Percentiles rank a stretch among this genome's conserved stretches.
phyloP scores from a whole-genome alignment of 257 asterid species.

The Petunia axillaris region DNA sequence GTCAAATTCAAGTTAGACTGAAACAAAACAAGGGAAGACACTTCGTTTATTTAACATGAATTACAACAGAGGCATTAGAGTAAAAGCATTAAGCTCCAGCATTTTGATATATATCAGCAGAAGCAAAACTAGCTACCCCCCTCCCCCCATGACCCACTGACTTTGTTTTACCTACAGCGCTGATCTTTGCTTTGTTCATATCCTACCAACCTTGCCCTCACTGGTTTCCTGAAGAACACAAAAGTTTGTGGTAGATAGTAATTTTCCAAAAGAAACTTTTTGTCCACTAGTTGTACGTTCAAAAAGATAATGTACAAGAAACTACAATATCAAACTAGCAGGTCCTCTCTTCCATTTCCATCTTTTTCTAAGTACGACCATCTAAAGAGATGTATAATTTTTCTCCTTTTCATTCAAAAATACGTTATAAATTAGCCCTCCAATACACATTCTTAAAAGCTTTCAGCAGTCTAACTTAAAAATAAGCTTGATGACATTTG shows the following conservation, averaged over 20 bases:
- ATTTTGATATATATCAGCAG: background rate
- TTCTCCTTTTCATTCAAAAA: background rate
- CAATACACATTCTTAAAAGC: background rate
- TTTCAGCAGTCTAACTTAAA: background rate
- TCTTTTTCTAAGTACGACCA: background rate
- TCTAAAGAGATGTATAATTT: background rate
- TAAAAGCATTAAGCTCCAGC: conserved; percentile 1
- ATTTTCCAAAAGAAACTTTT: background rate
- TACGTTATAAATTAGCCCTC: background rate
- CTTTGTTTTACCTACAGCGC: background rate
- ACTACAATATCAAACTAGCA: conserved; percentile 9
- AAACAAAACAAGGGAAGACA: too few relatives aligned
- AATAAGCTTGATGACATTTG: conserved; percentile 6
- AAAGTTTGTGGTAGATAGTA: conserved; percentile 3
- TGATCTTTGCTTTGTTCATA: conserved; percentile 1
- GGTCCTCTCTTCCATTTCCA: background rate
- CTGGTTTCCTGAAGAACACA: conserved; percentile 1
- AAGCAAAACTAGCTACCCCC: conserved; percentile 4
- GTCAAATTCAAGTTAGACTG: too few relatives aligned
- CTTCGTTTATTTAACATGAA: too few relatives aligned
- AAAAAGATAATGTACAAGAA: background rate
- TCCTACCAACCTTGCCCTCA: conserved; percentile 17
- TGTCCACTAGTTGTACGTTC: background rate
- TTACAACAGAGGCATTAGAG: background rate
- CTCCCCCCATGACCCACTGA: background rate